phyloP scores from a whole-genome alignment of 805 yeast genomes.

The Lachancea lanzarotensis region DNA sequence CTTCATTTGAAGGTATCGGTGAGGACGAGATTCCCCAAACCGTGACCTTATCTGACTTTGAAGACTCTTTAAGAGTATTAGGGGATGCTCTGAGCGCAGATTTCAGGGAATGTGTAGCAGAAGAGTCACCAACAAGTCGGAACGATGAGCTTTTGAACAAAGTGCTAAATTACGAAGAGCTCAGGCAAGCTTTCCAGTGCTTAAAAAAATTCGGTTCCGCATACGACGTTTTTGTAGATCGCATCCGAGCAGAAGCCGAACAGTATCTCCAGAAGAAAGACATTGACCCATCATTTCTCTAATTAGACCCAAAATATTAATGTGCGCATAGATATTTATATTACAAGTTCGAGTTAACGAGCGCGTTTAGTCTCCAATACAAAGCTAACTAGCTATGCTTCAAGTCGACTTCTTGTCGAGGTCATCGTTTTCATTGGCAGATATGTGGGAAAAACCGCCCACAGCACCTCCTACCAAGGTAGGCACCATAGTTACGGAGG shows the following conservation, averaged over 20 bases:
- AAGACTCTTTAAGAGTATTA: slow-evolving; percentile 38
- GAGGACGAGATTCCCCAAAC: slow-evolving; percentile 13
- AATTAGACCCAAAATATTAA: neutral
- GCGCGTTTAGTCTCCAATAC: too few species aligned
- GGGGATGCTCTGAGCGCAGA: slow-evolving; percentile 39
- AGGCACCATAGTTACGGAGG: slow-evolving; percentile 47
- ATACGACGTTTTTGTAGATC: slow-evolving; percentile 45
- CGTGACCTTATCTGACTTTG: slow-evolving; percentile 31
- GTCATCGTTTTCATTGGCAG: neutral
- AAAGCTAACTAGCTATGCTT: neutral
- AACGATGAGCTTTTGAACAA: slow-evolving; percentile 36
- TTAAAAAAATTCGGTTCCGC: slow-evolving; percentile 44
- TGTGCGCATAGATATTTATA: neutral
- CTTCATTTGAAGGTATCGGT: slow-evolving; percentile 16
- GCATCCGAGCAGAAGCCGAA: slow-evolving; percentile 35
- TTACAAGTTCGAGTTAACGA: neutral
- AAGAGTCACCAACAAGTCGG: slow-evolving; percentile 29
- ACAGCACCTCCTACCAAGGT: slow-evolving; percentile 52
- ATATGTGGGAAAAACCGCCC: slow-evolving; percentile 35
- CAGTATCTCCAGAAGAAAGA: slow-evolving; percentile 28
- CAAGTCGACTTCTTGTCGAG: neutral
- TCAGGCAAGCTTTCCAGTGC: slow-evolving; percentile 49
- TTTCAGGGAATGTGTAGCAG: slow-evolving; percentile 10
- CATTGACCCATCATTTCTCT: slow-evolving; percentile 3
- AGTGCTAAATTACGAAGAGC: slow-evolving; percentile 41